Evolutionary conservation across 192 early-diverging fungal genomes (phyloP), one percentile per base, ranked within the genome.

Genomic region (Coemansia sp.): DNA sequence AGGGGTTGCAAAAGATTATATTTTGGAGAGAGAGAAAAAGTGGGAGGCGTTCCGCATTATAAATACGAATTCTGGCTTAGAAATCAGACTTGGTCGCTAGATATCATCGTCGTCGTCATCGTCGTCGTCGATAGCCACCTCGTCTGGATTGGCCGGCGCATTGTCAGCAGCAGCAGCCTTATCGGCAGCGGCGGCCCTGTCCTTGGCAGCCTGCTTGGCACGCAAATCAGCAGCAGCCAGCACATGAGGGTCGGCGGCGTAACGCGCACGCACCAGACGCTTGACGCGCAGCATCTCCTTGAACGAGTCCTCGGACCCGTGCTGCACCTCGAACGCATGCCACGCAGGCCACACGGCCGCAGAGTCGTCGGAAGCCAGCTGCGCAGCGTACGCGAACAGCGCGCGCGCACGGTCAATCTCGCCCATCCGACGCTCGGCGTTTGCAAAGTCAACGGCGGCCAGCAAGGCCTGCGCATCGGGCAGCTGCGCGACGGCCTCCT

Each of bases 231-330:
- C 37, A 33, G 60, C 76, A 1, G 86, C 82, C 34, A 92, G 68
- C 59, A 81, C 81, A 19, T 52, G 62, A 45, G 86, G 87, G 51
- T 96, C 93, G 6, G 89, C 89, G 56, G 88, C 91, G 74, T 81
- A 92, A 46, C 87, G 86, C 19, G 93, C 89, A 69, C 91, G 87
- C 5, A 92, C 90, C 39, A 85, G 85, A 8, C 96, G 91, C 70
- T 94, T 95, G 61, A 96, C 87, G 57, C 94, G 80, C 44, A 99
- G 83, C 94, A 96, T 96, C 61, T 98, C 95, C 78, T 93, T 95
- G 80, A 95, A 98, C 4, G 95, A 94, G 45, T 98, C 94, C 67
- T 99, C 95, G 67, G 94, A 97, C 30, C 97, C 97, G 61, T 95
- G 90, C 57, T 89, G 85, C 13, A 96, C 93, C 82, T 99, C 97